Conservation (phyloP, 768 basidiomycete genomes). For the Mycena polygramma region DNA sequence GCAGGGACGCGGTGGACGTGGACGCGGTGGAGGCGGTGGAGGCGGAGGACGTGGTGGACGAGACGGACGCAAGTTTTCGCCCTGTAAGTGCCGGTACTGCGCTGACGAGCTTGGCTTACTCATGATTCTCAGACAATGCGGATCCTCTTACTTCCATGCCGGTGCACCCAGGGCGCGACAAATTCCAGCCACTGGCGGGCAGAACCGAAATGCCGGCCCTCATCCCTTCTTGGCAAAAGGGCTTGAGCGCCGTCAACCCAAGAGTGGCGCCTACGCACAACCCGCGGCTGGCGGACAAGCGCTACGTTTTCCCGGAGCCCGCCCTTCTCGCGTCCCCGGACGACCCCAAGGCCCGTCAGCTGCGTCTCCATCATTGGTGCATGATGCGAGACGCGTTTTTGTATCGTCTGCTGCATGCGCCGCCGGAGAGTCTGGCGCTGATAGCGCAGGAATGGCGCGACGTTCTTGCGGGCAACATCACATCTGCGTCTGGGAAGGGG, state of each 20-base stretch:
- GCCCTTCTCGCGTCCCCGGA: background rate
- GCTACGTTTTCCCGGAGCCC: background rate
- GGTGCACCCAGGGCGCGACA: background rate
- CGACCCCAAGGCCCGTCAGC: background rate
- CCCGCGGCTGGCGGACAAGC: background rate
- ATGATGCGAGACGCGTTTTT: background rate
- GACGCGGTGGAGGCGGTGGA: no score
- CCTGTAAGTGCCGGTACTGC: no score
- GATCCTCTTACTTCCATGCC: no score
- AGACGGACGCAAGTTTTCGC: no score
- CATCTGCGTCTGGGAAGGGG: no score
- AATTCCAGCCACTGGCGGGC: background rate
- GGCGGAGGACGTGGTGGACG: no score
- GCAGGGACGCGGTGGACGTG: no score
- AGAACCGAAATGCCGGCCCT: background rate
- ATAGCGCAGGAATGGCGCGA: background rate
- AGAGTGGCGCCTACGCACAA: background rate
- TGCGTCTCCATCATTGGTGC: background rate
- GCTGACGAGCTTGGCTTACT: no score
- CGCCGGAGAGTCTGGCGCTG: background rate
- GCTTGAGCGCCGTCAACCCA: background rate
- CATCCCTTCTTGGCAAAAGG: background rate
- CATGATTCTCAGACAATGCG: no score
- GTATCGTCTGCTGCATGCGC: background rate
- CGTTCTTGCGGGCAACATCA: background rate